phyloP scores from a whole-genome alignment of 768 basidiomycete genomes.

The Trametes cinnabarina region DNA sequence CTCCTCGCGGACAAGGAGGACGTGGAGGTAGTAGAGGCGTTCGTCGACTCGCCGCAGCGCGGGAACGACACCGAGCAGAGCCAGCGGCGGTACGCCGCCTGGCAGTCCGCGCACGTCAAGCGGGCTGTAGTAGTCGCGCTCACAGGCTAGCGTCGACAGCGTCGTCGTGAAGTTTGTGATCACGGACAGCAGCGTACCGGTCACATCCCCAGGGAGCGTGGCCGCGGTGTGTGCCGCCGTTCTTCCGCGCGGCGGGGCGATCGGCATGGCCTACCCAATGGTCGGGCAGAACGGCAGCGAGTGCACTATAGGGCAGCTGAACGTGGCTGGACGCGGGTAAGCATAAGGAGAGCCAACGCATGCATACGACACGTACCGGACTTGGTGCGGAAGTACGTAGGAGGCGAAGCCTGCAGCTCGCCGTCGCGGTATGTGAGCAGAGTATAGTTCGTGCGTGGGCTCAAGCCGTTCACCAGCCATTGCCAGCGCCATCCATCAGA shows the following conservation, averaged over 20 bases:
- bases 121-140: slow-evolving; percentile 77
- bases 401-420: slow-evolving; percentile 55
- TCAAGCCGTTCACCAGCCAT: slow-evolving; percentile 61
- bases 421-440: slow-evolving; percentile 59
- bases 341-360: background rate
- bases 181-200: slow-evolving; percentile 50
- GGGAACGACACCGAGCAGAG: slow-evolving; percentile 72
- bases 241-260: slow-evolving; percentile 48
- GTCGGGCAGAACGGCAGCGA: slow-evolving; percentile 74
- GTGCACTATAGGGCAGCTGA: slow-evolving; percentile 67
- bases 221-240: slow-evolving; percentile 45
- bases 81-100: slow-evolving; percentile 71
- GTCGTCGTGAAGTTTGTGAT: slow-evolving; percentile 73
- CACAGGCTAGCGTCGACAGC: slow-evolving; percentile 74
- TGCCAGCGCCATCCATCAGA: slow-evolving; percentile 62
- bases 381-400: slow-evolving; percentile 74
- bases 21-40: slow-evolving; percentile 33
- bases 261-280: slow-evolving; percentile 66
- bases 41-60: slow-evolving; percentile 60
- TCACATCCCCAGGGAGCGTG: slow-evolving; percentile 50
- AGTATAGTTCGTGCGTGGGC: slow-evolving; percentile 74
- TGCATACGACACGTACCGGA: slow-evolving; percentile 45
- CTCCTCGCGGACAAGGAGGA: background rate
- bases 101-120: slow-evolving; percentile 77
- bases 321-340: slow-evolving; percentile 43